Evolutionary conservation across 2,329 filamentous ascomycete species (phyloP).

Genomic region (Sporothrix brunneoviolacea): DNA sequence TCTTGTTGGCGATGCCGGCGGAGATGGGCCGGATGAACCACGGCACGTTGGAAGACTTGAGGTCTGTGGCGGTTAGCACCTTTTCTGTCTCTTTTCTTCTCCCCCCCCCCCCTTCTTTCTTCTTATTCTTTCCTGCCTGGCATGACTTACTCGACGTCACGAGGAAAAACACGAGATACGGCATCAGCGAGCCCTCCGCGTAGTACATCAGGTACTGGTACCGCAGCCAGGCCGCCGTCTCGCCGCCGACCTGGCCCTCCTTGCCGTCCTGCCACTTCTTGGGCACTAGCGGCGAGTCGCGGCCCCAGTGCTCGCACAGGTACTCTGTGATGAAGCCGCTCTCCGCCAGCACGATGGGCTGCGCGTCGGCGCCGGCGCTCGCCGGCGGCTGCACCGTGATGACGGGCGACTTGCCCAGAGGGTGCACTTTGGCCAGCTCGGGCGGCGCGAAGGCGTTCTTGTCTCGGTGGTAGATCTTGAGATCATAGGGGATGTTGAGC

Average conservation of each 20-base stretch:
- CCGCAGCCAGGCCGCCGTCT: constrained; percentile 54
- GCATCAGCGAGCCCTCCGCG: constrained; percentile 77
- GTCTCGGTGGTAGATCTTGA: constrained; percentile 70
- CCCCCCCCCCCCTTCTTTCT: too few relatives aligned
- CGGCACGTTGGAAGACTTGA: constrained; percentile 41
- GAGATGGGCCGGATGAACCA: constrained; percentile 50
- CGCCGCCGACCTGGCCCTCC: constrained; percentile 50
- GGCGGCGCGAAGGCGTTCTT: constrained; percentile 59
- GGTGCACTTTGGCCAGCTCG: constrained; percentile 71
- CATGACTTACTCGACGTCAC: constrained; percentile 48
- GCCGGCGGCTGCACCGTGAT: constrained; percentile 53
- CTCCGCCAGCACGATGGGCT: constrained; percentile 65
- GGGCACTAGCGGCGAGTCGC: constrained; percentile 43
- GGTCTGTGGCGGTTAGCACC: constrained; percentile 23
- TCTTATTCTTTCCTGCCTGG: too few relatives aligned
- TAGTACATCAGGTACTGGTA: constrained; percentile 73
- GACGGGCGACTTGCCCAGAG: constrained; percentile 80
- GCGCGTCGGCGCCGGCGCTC: constrained; percentile 16
- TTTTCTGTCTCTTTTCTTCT: too few relatives aligned
- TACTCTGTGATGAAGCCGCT: constrained; percentile 78
- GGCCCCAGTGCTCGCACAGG: constrained; percentile 57
- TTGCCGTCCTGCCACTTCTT: constrained; percentile 50
- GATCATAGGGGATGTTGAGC: constrained; percentile 68
- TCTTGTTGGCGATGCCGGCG: constrained; percentile 35
- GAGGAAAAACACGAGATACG: constrained; percentile 56